Evolutionary conservation across 208 protist species (phyloP), one percentile per base, ranked within the genome.

Genomic region (Vickermania ingenoplastis): DNA sequence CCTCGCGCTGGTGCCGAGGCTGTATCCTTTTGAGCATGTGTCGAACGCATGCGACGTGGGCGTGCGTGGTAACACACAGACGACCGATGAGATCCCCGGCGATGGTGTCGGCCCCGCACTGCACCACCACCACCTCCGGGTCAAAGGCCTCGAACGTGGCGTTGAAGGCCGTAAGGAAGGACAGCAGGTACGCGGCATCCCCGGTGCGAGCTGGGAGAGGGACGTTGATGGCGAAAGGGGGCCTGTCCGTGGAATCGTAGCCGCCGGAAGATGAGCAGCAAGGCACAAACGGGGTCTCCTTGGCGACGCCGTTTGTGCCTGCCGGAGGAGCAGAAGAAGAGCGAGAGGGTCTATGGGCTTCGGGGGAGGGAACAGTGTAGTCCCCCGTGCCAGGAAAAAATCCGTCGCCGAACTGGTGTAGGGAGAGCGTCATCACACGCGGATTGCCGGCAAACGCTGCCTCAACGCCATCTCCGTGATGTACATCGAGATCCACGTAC

Each of bases 401-500:
- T 25, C 92, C 86, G 29, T 96, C 92, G 5, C 89, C 93, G 75
- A 93, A 99, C 73, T 99, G 99, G 73, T 99, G 99, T 59, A 99
- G 96, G 11, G 97, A 99, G 17, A 99, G 75, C 2, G 97, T 99
- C 88, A 99, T 96, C n/a, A 99, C 99, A n/a, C 98, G 80, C 52
- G 98, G 86, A n/a, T 98, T 99, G 17, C 83, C 91, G 72, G 99
- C 98, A 66, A 99, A 99, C 3, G 98, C 98, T 51, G 95, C 95
- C 68, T 99, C 94, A 4, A 99, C 98, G 41, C 98, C 99, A 67
- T 99, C 99, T 26, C 98, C 98, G 73, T 99, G 98, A 73, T 99
- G 99, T 58, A 99, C 96, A 70, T 99, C 99, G 54, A 99, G 98
- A 75, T 99, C 99, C 31, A 99, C 90, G 82, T 99, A 99, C 3